Base-by-base conservation (phyloP, 768 basidiomycete genomes). In the Candolleomyces eurysporus region DNA sequence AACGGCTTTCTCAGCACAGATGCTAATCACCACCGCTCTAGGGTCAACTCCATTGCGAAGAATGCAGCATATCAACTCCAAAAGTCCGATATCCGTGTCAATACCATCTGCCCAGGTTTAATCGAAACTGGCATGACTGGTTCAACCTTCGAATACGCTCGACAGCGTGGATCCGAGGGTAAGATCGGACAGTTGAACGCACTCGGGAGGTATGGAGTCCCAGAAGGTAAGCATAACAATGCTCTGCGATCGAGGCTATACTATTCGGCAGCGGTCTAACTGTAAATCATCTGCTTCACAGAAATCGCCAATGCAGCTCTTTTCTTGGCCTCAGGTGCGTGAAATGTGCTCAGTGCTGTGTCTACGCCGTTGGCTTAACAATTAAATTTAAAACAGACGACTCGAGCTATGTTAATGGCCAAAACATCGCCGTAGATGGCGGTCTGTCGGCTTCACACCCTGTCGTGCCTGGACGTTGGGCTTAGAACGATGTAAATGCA, bases 41-140 rank as follows among this genome's bases (percentile, higher is more conserved):
- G 91, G 11, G 94, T 97, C 22, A 94, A 93, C 71, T 92, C 87
- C 49, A 86, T 96, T 66, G 95, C 93, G 8, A 85, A 92, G 69
- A 95, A 91, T 4, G 79, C 87, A 11, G 84, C 87, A 5, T 92
- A 89, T 71, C 91, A 94, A 72, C 82, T 96, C 22, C 82, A 88
- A 65, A 89, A 82, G 70, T 88, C 86, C 1, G 90, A 94, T 73
- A 83, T 98, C 65, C 90, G 96, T 48, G 89, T 97, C 64, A 96
- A 94, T 73, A 80, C 88, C 48, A 86, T 97, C 66, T 96, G 94
- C 69, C 96, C 96, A 5, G 95, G 94, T 14, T 75, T 97, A 60
- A 94, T 97, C 68, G 91, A 96, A 77, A 98, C 95, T 9, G 91
- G 88, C 54, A 97, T 98, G 93, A 96, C 96, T 2, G 76, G 74